phyloP scores from a whole-genome alignment of 2,329 filamentous ascomycete genomes.

The Paracorniculantispora psalliotae region DNA sequence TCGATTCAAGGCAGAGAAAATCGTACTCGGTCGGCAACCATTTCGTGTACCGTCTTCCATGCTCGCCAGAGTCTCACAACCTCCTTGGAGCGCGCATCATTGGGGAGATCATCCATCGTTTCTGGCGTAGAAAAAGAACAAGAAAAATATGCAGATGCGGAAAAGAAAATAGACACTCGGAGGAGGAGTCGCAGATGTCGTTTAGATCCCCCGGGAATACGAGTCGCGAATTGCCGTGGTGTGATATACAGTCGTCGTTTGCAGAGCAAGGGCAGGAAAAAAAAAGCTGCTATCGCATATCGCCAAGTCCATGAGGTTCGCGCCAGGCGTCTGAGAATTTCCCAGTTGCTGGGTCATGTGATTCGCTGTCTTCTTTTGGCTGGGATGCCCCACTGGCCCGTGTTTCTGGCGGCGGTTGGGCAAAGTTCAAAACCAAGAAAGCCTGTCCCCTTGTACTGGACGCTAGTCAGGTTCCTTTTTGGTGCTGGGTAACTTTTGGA shows the following conservation, averaged over 20 bases:
- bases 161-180: too few relatives aligned
- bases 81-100: conserved; percentile 48
- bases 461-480: too few relatives aligned
- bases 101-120: conserved; percentile 40
- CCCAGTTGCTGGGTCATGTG: conserved; percentile 9
- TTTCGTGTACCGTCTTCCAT: conserved; percentile 89
- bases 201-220: neutral
- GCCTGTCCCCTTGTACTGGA: too few relatives aligned
- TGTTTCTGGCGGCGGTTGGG: too few relatives aligned
- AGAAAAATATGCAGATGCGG: neutral
- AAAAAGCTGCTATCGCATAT: conserved; percentile 12
- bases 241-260: neutral
- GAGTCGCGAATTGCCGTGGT: neutral
- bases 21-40: conserved; percentile 83
- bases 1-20: too few relatives aligned
- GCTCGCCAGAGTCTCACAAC: conserved; percentile 80
- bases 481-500: too few relatives aligned
- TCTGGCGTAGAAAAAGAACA: neutral
- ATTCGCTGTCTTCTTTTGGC: neutral
- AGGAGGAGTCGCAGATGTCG: too few relatives aligned
- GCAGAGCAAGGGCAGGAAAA: neutral
- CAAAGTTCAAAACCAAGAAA: too few relatives aligned
- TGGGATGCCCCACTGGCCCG: neutral
- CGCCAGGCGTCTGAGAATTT: conserved; percentile 12
- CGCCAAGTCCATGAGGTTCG: neutral